A percentile compares a stretch with the other conserved stretches of the same genome.
phyloP scores from a whole-genome alignment of 495 filamentous ascomycete species.

The Talaromyces borbonicus region DNA sequence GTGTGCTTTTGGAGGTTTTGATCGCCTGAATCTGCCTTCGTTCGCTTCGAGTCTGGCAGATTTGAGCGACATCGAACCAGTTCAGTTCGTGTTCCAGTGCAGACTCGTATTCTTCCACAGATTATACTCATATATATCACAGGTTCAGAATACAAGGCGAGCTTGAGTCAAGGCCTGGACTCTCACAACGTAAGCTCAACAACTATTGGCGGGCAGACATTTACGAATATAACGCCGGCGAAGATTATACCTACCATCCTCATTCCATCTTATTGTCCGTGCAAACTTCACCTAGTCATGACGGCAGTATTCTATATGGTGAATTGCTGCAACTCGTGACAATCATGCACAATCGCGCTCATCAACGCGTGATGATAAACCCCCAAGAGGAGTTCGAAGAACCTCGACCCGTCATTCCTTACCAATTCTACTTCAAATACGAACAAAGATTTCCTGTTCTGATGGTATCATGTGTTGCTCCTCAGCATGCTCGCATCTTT shows the following conservation, averaged over 20 bases:
- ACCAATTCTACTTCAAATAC: neutral
- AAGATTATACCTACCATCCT: neutral
- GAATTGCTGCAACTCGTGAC: conserved; percentile 2
- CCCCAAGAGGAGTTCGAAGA: neutral
- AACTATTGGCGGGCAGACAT: neutral
- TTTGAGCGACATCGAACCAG: too few relatives aligned
- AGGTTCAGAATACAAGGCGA: neutral
- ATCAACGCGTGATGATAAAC: neutral
- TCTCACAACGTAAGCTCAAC: too few relatives aligned
- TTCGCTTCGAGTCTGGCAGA: too few relatives aligned
- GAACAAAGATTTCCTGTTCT: conserved; percentile 3
- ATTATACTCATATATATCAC: neutral
- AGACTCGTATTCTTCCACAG: too few relatives aligned
- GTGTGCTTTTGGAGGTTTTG: too few relatives aligned
- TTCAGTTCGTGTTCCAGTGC: too few relatives aligned
- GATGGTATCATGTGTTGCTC: conserved; percentile 4
- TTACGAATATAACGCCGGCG: conserved; percentile 1
- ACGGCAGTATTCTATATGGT: neutral
- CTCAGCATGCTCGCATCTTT: conserved; percentile 9
- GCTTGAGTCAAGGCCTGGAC: too few relatives aligned
- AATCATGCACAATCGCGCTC: neutral
- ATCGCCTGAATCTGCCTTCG: too few relatives aligned
- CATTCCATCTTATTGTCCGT: neutral
- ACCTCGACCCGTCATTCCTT: neutral
- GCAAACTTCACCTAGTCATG: neutral